Base-by-base conservation (phyloP, 1,284 basidiomycete genomes). In the Heterobasidion irregulare region DNA sequence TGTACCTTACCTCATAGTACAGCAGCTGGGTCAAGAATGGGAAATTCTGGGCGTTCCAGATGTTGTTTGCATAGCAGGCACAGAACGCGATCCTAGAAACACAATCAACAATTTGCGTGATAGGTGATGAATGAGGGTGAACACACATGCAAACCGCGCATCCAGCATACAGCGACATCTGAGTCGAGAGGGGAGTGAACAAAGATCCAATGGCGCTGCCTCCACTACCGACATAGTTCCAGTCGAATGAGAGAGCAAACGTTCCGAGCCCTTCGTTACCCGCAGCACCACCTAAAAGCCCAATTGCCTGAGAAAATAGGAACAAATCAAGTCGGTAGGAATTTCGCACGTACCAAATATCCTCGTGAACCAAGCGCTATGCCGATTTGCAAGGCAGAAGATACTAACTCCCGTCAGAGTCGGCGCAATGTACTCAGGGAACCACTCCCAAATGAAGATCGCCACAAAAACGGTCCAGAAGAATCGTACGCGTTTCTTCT, bases 201-300 rank as follows among this genome's bases (percentile, higher is more conserved):
- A 44, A 16, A 44, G 13, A 13, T 44, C 41, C 41, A 16, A 44
- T 44, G 41, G 41, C 41, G 16, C 41, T 7, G 5, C 41, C 41
- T 44, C 41, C 41, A 16, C 13, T 13, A 1, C 41, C 41, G 56
- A 69, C 60, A 56, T 64, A 63, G 19, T 61, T 60, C 65, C 66
- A 70, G 57, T 70, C 70, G n/a, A 65, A 62, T 49, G 59, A 59
- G 38, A 65, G 45, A 18, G 63, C 59, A 52, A 65, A 60, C 12
- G 64, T 53, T 8, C 66, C 66, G 12, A 67, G 58, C 10, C 66
- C 66, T 56, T 66, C 64, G 54, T 66, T 66, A 34, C 57, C 61
- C 6, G 60, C 59, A 18, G 63, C 58, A 18, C 62, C 63, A 38
- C 26, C 26, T 26, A 26, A 26, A 26, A 26, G 26, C 26, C 26